Evolutionary conservation across 805 yeast genomes (phyloP).

Genomic region (Candida sithepensis): DNA sequence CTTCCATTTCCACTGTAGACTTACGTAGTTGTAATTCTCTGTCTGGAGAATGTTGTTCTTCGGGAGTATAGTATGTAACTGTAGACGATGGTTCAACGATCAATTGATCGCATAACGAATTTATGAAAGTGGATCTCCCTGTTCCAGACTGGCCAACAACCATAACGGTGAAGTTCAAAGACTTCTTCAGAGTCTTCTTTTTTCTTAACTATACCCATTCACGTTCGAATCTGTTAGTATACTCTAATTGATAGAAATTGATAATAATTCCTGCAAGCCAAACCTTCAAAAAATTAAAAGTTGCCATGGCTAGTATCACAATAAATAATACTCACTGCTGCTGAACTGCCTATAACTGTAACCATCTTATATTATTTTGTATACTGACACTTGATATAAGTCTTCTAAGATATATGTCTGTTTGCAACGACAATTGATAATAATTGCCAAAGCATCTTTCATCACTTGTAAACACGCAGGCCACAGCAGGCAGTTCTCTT

Average conservation of each 20-base stretch:
- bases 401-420: no score
- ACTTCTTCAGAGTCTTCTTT: conserved; percentile 77
- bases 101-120: conserved; percentile 84
- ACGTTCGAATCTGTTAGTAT: no score
- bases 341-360: conserved; percentile 46
- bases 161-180: conserved; percentile 82
- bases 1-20: conserved; percentile 80
- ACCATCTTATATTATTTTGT: no score
- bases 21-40: conserved; percentile 64
- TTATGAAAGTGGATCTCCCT: conserved; percentile 90
- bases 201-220: conserved; percentile 45
- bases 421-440: no score
- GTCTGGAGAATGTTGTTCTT: conserved; percentile 48
- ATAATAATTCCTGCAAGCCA: no score
- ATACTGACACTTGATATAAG: no score
- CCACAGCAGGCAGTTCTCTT: no score
- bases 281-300: no score
- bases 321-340: conserved; percentile 36
- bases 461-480: no score
- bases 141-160: conserved; percentile 83
- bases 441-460: no score
- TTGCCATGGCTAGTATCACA: conserved; percentile 1
- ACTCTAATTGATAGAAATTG: neutral
- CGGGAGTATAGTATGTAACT: conserved; percentile 24
- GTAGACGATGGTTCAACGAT: conserved; percentile 74